Base-by-base conservation (phyloP, 345 rosid species). In the Populus ilicifolia region DNA sequence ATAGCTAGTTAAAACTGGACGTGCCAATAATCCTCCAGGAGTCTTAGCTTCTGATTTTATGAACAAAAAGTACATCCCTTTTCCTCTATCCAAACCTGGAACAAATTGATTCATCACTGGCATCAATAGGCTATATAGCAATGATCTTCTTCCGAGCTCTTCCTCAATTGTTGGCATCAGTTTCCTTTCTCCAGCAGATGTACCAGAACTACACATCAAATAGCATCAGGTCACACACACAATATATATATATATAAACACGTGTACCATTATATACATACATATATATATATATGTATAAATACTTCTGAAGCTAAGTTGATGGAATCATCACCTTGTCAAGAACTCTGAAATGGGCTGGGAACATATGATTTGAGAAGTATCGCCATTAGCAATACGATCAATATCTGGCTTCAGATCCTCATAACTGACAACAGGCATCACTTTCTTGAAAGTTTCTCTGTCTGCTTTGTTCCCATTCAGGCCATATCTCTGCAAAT, bases 321-420 rank as follows among this genome's bases (percentile, higher is more conserved):
- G 54, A 48, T 48, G 54, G 54, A 48, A 16, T 17, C 16, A 46
- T 35, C 13, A 77, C 81, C 81, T 78, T 33, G 77, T 72, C n/a
- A 78, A 54, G 71, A 78, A 78, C 71, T 78, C 81, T 18, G 81
- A 78, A 52, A 78, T 78, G 77, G 77, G 81, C 21, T 66, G 30
- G 16, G 77, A 72, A 38, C 77, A 78, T 9, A 78, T 56, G 63
- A 78, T 73, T 25, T 65, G 81, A 20, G 73, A 78, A 18, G 72
- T 72, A 41, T 78, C 81, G 8, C 81, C 81, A 56, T 66, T 78
- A 44, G 75, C 77, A 29, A 78, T 72, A 33, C 80, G 80, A n/a
- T 71, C 38, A 43, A 78, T 72, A 14, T 78, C 71, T 11, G 71
- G 71, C 50, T 78, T 23, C 4, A 78, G 18, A 50, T 78, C 77